phyloP scores from a whole-genome alignment of 2,329 filamentous ascomycete species.

The Helminthosporium solani region DNA sequence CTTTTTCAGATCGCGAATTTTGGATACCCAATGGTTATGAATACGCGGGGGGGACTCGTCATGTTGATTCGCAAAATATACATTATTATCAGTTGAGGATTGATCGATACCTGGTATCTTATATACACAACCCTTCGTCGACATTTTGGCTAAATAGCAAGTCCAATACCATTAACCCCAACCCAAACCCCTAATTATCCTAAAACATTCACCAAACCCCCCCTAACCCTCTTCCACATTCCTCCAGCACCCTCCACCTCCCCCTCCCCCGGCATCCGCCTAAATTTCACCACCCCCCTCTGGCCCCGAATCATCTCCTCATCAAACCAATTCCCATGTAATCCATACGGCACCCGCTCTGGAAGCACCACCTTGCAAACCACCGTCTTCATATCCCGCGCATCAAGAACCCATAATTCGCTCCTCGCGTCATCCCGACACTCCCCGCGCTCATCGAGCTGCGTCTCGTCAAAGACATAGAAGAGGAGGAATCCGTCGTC shows the following conservation, averaged over 20 bases:
- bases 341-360: slow-evolving; percentile 68
- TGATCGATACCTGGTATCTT: too few species aligned
- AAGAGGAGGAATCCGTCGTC: slow-evolving; percentile 68
- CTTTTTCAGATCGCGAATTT: not conserved
- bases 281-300: slow-evolving; percentile 25
- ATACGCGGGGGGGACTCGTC: too few species aligned
- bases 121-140: too few species aligned
- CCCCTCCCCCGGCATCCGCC: slow-evolving; percentile 13
- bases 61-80: too few species aligned
- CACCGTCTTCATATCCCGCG: slow-evolving; percentile 61
- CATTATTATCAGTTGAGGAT: too few species aligned
- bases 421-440: slow-evolving; percentile 48
- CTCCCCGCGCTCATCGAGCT: slow-evolving; percentile 48
- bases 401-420: slow-evolving; percentile 70
- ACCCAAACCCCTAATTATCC: too few species aligned
- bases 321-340: slow-evolving; percentile 51
- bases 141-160: too few species aligned
- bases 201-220: not conserved
- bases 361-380: slow-evolving; percentile 61
- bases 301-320: slow-evolving; percentile 37
- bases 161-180: too few species aligned
- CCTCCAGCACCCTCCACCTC: not conserved
- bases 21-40: not conserved
- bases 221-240: not conserved
- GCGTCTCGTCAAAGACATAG: slow-evolving; percentile 67